Base-by-base conservation (phyloP, 306 rosid genomes). In the Nissolia schottii region DNA sequence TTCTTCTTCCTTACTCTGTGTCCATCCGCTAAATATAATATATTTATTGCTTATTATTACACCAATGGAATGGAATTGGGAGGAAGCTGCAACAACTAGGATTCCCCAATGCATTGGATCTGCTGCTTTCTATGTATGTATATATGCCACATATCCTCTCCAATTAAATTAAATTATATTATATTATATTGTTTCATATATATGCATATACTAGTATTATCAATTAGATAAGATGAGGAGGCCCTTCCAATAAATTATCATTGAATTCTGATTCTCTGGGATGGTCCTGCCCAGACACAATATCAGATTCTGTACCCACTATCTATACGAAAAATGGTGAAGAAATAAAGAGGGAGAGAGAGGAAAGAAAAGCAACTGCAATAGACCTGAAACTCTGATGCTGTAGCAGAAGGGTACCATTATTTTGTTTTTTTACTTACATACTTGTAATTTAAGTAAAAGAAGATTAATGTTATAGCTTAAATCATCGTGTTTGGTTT, bases 81-180 rank as follows among this genome's bases (percentile, higher is more conserved):
- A 45, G 20, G 79, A 57, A 55, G 51, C 81, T 74, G 71, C 68
- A 62, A 80, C 80, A 82, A 85, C 79, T 68, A 78, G 76, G 82
- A 81, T 78, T 73, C 77, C 77, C 77, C 83, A 19, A 25, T 68
- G 41, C 87, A 84, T 81, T 80, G 89, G 87, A 88, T 86, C 86
- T 84, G 83, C 54, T 79, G 81, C 79, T 69, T 58, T 38, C 6
- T 63, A n/a, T n/a, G n/a, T n/a, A n/a, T 56, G 64, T 8, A n/a
- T 64, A 38, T 65, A 71, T 79, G 48, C 57, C 73, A 64, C 15
- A n/a, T 74, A 73, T 73, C 62, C 32, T 16, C 56, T 46, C 70
- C 61, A 43, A 80, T 84, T 74, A 55, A 22, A 76, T 83, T 77
- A n/a, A n/a, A n/a, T n/a, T n/a, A n/a, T n/a, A n/a, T n/a, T n/a